Percentiles rank a stretch among this genome's conserved stretches.
phyloP scores from a whole-genome alignment of 768 basidiomycete genomes.

The Dentipellis sp. region DNA sequence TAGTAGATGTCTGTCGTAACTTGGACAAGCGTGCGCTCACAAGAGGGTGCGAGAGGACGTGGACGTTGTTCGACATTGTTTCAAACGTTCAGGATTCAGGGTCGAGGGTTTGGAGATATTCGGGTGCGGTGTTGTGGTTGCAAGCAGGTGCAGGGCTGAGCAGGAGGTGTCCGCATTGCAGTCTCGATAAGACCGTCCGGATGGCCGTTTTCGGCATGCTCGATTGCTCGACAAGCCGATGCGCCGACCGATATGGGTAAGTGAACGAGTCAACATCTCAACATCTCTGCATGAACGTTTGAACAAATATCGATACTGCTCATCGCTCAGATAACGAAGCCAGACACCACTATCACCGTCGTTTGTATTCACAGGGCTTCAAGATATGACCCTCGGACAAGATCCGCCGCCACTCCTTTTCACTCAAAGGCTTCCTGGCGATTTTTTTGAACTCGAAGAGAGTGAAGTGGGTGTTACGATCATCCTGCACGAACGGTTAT shows the following conservation, averaged over 20 bases:
- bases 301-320: no score
- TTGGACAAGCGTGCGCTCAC: conserved; percentile 12
- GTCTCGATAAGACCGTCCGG: neutral
- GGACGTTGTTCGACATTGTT: conserved; percentile 6
- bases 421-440: conserved; percentile 32
- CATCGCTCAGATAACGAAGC: no score
- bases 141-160: neutral
- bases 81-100: neutral
- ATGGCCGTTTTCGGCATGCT: neutral
- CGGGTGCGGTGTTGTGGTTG: neutral
- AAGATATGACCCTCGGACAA: conserved; percentile 46
- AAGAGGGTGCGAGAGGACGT: conserved; percentile 13
- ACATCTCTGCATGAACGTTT: no score
- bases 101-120: neutral
- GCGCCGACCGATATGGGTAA: neutral
- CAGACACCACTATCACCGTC: conserved; percentile 39
- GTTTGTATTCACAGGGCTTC: conserved; percentile 91
- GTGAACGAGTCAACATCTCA: no score
- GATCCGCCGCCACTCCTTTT: conserved; percentile 54
- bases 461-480: conserved; percentile 76
- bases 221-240: neutral
- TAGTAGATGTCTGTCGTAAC: conserved; percentile 9
- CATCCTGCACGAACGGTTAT: conserved; percentile 42
- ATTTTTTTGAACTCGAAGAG: conserved; percentile 74
- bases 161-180: neutral